phyloP scores from a whole-genome alignment of 495 filamentous ascomycete species.

The Aspergillus steynii region DNA sequence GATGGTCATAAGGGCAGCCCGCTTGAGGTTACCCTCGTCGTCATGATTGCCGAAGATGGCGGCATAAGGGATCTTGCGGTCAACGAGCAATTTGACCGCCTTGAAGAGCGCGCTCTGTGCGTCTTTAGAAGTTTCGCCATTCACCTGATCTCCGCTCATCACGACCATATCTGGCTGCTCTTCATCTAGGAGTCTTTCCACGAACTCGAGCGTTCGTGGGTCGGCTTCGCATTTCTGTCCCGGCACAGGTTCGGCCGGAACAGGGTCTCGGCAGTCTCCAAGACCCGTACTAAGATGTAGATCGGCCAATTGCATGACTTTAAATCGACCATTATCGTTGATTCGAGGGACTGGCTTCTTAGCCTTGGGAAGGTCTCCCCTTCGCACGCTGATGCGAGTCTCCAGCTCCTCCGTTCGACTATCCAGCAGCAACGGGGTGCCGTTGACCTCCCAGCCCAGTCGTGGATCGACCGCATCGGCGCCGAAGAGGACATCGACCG shows the following conservation, averaged over 20 bases:
- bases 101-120: conserved; percentile 94
- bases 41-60: conserved; percentile 98
- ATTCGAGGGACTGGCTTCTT: conserved; percentile 73
- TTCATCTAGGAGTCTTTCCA: conserved; percentile 76
- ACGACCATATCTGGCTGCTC: conserved; percentile 92
- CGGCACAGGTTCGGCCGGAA: conserved; percentile 63
- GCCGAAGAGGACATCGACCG: conserved; percentile 88
- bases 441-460: conserved; percentile 74
- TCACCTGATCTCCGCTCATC: conserved; percentile 90
- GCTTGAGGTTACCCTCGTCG: conserved; percentile 81
- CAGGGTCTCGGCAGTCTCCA: conserved; percentile 78
- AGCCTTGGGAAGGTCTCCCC: conserved; percentile 59
- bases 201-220: conserved; percentile 85
- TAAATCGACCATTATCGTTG: conserved; percentile 88
- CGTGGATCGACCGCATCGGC: conserved; percentile 91
- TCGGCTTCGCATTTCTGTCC: conserved; percentile 88
- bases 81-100: conserved; percentile 80
- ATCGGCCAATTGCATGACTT: conserved; percentile 93
- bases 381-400: conserved; percentile 72
- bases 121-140: conserved; percentile 89
- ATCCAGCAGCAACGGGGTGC: conserved; percentile 68
- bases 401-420: conserved; percentile 59
- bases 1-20: conserved; percentile 77
- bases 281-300: conserved; percentile 88
- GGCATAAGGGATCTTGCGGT: conserved; percentile 87